A percentile compares a stretch with the other conserved stretches of the same genome.
These are phyloP conservation scores for Stephanodiscus minutulus DNA, from an alignment of 108 stramenopile species.

Conservation along the genomic window DNA sequence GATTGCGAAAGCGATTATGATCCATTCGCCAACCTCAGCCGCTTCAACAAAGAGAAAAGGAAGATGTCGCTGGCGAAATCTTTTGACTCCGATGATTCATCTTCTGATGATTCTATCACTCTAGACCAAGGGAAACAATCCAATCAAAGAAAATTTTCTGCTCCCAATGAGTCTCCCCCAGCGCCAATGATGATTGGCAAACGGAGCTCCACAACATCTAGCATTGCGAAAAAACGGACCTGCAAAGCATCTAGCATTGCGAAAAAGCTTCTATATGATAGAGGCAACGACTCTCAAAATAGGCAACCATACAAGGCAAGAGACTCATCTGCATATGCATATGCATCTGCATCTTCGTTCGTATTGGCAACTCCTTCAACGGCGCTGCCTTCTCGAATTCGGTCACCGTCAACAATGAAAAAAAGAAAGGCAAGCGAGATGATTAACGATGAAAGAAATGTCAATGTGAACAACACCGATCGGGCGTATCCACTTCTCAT, in stretches of 20 bases:
- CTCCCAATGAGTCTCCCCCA: background rate
- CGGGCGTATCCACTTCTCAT: slow-evolving; percentile 22
- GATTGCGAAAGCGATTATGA: slow-evolving; percentile 4
- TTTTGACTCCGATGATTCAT: slow-evolving; percentile 5
- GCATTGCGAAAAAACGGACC: too few relatives aligned
- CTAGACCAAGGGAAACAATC: background rate
- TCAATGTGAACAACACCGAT: background rate
- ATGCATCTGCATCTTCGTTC: slow-evolving; percentile 4
- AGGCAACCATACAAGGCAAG: slow-evolving; percentile 8
- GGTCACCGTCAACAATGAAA: background rate
- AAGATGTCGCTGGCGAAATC: background rate
- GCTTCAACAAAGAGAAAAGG: slow-evolving; percentile 10
- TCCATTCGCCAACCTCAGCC: background rate
- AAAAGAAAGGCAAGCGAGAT: slow-evolving; percentile 1
- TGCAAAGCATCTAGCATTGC: too few relatives aligned
- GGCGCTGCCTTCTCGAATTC: background rate
- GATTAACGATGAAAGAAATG: slow-evolving; percentile 7
- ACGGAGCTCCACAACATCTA: background rate
- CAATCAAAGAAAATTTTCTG: background rate
- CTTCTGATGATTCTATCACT: slow-evolving; percentile 15
- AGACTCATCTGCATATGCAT: too few relatives aligned
- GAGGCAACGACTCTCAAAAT: slow-evolving; percentile 12
- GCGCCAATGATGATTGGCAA: background rate
- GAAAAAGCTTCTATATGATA: background rate
- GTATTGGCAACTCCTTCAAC: background rate